These are phyloP conservation scores for Sclerotinia borealis DNA, from an alignment of 2,329 filamentous ascomycete genomes.

Conservation along the genomic window DNA sequence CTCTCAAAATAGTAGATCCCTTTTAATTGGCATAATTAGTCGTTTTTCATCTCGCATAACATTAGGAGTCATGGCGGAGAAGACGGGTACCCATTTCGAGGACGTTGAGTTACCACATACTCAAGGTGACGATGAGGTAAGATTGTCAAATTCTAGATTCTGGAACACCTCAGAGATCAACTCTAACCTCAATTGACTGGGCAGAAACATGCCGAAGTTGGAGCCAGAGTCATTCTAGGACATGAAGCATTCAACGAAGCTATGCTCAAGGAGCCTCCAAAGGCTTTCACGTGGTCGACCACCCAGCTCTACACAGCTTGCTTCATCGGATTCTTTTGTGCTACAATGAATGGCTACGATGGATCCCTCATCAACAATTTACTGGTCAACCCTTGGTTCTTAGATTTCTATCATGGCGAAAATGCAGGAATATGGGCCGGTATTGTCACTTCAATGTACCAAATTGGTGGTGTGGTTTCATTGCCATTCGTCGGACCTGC, in stretches of 20 bases:
- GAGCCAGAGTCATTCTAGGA: slow-evolving; percentile 42
- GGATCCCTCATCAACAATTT: slow-evolving; percentile 45
- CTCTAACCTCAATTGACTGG: neutral
- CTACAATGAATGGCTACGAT: slow-evolving; percentile 48
- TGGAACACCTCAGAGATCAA: neutral
- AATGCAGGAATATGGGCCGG: slow-evolving; percentile 44
- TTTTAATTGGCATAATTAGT: neutral
- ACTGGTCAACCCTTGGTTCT: slow-evolving; percentile 39
- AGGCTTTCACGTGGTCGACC: slow-evolving; percentile 36
- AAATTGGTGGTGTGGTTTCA: slow-evolving; percentile 44
- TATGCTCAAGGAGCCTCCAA: slow-evolving; percentile 46
- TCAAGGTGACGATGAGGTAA: slow-evolving; percentile 15
- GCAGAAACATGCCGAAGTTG: slow-evolving; percentile 30
- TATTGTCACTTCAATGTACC: slow-evolving; percentile 47
- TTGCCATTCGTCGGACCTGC: slow-evolving; percentile 42
- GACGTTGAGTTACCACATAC: neutral
- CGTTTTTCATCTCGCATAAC: neutral
- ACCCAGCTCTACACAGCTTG: slow-evolving; percentile 41
- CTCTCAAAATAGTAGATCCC: neutral
- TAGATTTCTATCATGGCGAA: slow-evolving; percentile 36
- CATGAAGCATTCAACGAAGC: slow-evolving; percentile 51
- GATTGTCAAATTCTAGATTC: neutral
- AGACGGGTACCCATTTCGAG: neutral
- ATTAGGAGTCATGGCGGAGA: slow-evolving; percentile 2
- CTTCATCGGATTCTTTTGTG: slow-evolving; percentile 44